Evolutionary conservation across 2,329 filamentous ascomycete species (phyloP).

Genomic region (Fusarium sororula): DNA sequence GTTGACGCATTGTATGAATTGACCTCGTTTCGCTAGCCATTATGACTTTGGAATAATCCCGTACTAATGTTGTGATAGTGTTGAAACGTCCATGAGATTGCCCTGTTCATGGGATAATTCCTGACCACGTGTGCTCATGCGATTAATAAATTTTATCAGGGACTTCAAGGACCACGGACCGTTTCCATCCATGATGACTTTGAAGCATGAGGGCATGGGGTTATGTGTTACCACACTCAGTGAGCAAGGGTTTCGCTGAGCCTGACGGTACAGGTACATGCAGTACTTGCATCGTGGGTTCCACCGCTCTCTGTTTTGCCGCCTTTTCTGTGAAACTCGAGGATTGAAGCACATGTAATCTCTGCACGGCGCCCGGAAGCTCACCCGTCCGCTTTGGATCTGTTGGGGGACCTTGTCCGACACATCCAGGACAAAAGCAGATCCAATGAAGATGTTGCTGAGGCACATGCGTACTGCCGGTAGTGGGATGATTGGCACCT

Average conservation of each 20-base stretch:
- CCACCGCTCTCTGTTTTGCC: constrained; percentile 27
- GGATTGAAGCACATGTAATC: constrained; percentile 6
- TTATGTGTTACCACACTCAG: constrained; percentile 6
- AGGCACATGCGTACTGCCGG: constrained; percentile 26
- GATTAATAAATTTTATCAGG: constrained; percentile 4
- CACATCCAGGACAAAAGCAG: constrained; percentile 3
- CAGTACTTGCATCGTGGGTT: constrained; percentile 23
- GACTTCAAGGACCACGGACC: neutral
- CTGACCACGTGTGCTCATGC: constrained; percentile 15
- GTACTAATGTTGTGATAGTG: neutral
- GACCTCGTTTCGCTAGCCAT: neutral
- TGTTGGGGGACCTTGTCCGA: constrained; percentile 17
- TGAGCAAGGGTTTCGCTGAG: neutral
- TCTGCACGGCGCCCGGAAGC: constrained; percentile 27
- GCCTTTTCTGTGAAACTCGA: constrained; percentile 10
- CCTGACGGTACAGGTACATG: constrained; percentile 15
- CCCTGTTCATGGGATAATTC: neutral
- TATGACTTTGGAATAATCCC: neutral
- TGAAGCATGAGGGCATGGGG: constrained; percentile 2
- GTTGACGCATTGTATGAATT: neutral
- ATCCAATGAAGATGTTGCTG: constrained; percentile 26
- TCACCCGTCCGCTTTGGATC: constrained; percentile 8
- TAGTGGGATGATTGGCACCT: constrained; percentile 36
- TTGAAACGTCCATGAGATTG: neutral
- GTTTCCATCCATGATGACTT: constrained; percentile 6